phyloP scores from a whole-genome alignment of 345 rosid species.

The Salix suchowensis region DNA sequence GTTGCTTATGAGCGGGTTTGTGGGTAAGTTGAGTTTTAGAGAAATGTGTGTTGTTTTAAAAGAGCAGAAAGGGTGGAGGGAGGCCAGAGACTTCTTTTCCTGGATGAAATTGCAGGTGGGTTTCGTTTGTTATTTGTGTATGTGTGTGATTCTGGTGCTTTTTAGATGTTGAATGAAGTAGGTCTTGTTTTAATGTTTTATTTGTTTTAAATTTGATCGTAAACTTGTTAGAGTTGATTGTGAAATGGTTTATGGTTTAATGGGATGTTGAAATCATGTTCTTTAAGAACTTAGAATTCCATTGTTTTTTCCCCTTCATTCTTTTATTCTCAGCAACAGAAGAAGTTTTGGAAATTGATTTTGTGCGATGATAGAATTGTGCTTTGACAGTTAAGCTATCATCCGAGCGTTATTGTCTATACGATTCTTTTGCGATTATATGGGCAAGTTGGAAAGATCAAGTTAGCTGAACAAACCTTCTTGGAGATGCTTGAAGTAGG shows the following conservation, averaged over 20 bases:
- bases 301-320: background rate
- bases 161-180: background rate
- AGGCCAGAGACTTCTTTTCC: constrained; percentile 68
- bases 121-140: background rate
- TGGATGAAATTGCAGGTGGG: constrained; percentile 95
- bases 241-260: too few relatives aligned
- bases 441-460: constrained; percentile 86
- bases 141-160: background rate
- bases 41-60: constrained; percentile 93
- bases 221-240: too few relatives aligned
- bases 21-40: constrained; percentile 65
- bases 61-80: constrained; percentile 81
- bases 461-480: constrained; percentile 78
- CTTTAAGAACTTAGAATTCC: background rate
- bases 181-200: background rate
- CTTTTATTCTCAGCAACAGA: background rate
- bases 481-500: constrained; percentile 90
- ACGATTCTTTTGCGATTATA: constrained; percentile 68
- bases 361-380: constrained; percentile 39
- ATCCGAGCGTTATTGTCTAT: constrained; percentile 67
- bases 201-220: background rate
- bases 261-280: too few relatives aligned
- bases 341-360: constrained; percentile 17
- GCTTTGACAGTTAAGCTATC: constrained; percentile 71
- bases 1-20: constrained; percentile 66